These are phyloP conservation scores for Xylaria sp. DNA, from an alignment of 2,329 filamentous ascomycete genomes.

Conservation along the genomic window DNA sequence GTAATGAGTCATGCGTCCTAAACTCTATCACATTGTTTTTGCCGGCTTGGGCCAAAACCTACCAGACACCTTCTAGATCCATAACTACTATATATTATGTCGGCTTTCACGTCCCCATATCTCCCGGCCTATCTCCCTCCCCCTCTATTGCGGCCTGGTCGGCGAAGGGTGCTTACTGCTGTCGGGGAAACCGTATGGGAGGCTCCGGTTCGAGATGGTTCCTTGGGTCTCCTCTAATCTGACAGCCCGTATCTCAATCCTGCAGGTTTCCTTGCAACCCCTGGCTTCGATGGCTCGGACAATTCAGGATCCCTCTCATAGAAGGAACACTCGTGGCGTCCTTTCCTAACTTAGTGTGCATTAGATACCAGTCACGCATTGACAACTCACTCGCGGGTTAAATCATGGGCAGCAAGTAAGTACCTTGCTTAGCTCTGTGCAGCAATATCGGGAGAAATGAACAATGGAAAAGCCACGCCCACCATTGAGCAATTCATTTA, in stretches of 20 bases:
- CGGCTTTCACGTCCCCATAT: neutral
- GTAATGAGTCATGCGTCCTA: slow-evolving; percentile 28
- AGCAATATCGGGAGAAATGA: slow-evolving; percentile 3
- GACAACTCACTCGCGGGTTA: neutral
- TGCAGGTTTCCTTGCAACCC: slow-evolving; percentile 12
- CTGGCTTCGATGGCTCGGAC: slow-evolving; percentile 3
- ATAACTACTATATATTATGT: neutral
- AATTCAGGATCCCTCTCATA: neutral
- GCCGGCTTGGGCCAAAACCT: slow-evolving; percentile 3
- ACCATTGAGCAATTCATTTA: neutral
- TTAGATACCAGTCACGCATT: neutral
- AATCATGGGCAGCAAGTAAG: slow-evolving; percentile 14
- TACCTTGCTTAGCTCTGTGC: slow-evolving; percentile 6
- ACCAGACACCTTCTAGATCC: neutral
- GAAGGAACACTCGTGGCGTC: neutral
- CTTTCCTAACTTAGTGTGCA: neutral
- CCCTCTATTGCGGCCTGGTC: neutral
- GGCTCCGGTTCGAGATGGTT: slow-evolving; percentile 11
- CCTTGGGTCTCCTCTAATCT: slow-evolving; percentile 11
- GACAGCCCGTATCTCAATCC: slow-evolving; percentile 18
- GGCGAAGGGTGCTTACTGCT: neutral
- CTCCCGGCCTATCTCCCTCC: neutral
- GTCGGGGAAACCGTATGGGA: neutral
- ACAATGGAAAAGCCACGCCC: neutral
- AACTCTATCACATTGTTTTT: slow-evolving; percentile 20